Base-by-base conservation (phyloP, 1,284 basidiomycete species). In the Amylostereum areolatum region DNA sequence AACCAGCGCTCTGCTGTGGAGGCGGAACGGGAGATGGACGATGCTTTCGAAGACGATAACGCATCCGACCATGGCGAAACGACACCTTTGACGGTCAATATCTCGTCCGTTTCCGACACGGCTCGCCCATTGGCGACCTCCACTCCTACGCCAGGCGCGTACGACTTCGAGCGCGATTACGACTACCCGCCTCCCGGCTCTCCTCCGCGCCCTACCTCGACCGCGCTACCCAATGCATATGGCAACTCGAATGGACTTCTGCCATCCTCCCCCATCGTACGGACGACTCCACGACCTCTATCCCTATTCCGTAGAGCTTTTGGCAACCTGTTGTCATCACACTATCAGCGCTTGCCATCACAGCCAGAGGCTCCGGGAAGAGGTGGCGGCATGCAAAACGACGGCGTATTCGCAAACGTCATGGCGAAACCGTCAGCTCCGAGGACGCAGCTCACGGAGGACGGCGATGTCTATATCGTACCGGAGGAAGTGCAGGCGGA, bases 351-450 rank as follows among this genome's bases (percentile, higher is more conserved):
- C 2, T 65, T 86, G 25, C 77, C 84, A 0, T 72, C 74, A 2
- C 58, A 61, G 57, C 43, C 58, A 53, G 55, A 50, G 32, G 45
- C 52, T 2, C 50, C 63, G 5, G 60, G 67, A 6, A 59, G 75
- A n/a, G 93, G 90, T 12, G 87, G 91, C 1, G 93, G 93, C 0
- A 78, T 75, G 7, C 83, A 89, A 41, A 94, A 96, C 60, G 94
- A 97, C 59, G 96, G 96, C 10, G 95, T 99, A 4, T 99, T 98
- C 66, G 85, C 89, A 41, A 99, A 99, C 63, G 83, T 99, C 34
- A 85, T 82, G 53, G 97, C 96, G 0, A 96, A 97, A 64, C 95
- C 96, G 1, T 72, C 71, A 37, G 64, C 69, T 47, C 62, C 69
- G 4, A 64, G 75, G 29, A 65, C 75, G 18, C 66, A 80, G 28